Conservation (phyloP, 345 rosid species). For the Rhodomyrtus tomentosa region DNA sequence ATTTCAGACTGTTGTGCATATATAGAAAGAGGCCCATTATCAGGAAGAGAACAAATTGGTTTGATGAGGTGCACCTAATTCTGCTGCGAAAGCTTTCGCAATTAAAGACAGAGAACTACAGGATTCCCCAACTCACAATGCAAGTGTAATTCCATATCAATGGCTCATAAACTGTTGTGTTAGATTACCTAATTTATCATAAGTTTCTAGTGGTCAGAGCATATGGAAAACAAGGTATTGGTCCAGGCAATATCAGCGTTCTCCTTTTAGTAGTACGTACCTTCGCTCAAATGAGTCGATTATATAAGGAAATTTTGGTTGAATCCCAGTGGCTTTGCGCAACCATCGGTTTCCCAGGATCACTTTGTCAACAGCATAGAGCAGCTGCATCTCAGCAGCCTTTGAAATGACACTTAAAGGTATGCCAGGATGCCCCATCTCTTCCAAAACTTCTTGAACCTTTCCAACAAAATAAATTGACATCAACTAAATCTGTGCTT, state of each 20-base stretch:
- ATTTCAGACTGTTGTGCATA: background rate
- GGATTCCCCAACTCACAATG: background rate
- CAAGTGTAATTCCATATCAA: background rate
- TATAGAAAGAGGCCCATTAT: background rate
- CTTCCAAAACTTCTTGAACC: conserved; percentile 96
- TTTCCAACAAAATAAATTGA: conserved; percentile 5
- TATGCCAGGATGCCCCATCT: conserved; percentile 72
- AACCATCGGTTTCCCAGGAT: conserved; percentile 88
- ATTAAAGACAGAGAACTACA: background rate
- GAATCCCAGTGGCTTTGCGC: conserved; percentile 88
- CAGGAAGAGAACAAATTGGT: background rate
- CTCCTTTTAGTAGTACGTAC: conserved; percentile 15
- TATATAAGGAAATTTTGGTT: conserved; percentile 81
- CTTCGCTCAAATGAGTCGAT: conserved; percentile 93
- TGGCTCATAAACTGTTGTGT: background rate
- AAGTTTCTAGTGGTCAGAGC: background rate
- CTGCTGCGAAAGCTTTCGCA: background rate
- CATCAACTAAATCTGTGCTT: background rate
- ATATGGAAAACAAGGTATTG: background rate
- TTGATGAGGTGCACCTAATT: background rate
- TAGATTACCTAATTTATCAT: background rate
- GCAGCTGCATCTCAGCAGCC: conserved; percentile 90
- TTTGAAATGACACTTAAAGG: conserved; percentile 86
- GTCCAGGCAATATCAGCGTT: background rate
- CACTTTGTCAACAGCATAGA: conserved; percentile 67